Base-by-base conservation (phyloP, 495 filamentous ascomycete genomes). In the Podospora australis region DNA sequence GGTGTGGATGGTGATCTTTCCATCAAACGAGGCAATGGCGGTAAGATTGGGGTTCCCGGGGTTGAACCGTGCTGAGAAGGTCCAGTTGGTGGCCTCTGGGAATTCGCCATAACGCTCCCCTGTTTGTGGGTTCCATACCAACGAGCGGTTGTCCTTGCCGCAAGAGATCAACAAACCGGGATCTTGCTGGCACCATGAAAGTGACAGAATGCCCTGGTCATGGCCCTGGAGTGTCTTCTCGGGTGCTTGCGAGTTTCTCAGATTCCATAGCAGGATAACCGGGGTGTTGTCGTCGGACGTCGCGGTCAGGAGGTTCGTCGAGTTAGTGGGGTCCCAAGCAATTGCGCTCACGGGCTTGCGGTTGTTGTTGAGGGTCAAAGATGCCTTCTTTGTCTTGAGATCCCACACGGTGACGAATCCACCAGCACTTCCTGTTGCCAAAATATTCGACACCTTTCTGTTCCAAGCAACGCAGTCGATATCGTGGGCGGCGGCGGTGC, bases 391-490 rank as follows among this genome's bases (percentile, higher is more conserved):
- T 0, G 84, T 86, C 73, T 95, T 96, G 35, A 97, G 80, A 73
- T 99, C 92, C 92, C 92, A 99, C 2, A 99, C 90, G 9, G 92
- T 96, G 22, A 97, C 90, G 59, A 96, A 95, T 9, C 92, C 92
- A 16, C 89, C 92, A 55, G 81, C 89, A 61, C 91, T 90, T 53
- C 92, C 92, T 10, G 92, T 96, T 22, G 89, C 94, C 50, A 97
- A 68, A 59, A 99, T 99, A 66, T 99, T 90, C 17, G 90, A 75
- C 30, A 96, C 90, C 72, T 95, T 97, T 58, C 90, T 90, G 70
- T 99, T 99, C 92, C 92, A 99, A 55, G 96, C 91, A 58, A 97
- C 71, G 49, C 88, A 90, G 52, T 96, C 90, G 52, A 96, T 84
- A 57, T 97, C 94, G 60, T 97, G 91, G 86, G 90, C 89, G 11